Conservation (phyloP, 805 yeast species). For the Saccharomycopsis olivae region DNA sequence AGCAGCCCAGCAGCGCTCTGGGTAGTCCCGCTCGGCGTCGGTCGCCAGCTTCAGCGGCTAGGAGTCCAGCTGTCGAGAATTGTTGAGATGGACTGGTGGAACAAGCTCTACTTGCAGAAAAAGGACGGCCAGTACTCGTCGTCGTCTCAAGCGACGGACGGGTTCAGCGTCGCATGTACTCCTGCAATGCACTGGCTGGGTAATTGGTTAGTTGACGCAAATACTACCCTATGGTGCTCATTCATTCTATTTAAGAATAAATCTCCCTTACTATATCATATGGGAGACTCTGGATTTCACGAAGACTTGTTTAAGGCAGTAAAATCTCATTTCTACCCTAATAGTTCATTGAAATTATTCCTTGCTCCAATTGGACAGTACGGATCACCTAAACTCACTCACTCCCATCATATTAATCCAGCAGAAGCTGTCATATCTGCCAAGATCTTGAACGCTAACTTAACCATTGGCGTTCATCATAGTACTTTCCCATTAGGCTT, state of each 20-base stretch:
- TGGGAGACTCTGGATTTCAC: constrained; percentile 93
- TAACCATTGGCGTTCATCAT: constrained; percentile 88
- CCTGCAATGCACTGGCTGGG: constrained; percentile 99
- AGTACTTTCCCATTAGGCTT: constrained; percentile 88
- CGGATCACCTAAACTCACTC: constrained; percentile 70
- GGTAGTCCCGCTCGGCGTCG: constrained; percentile 82
- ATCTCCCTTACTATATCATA: constrained; percentile 72
- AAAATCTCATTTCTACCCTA: constrained; percentile 25
- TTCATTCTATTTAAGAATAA: constrained; percentile 59
- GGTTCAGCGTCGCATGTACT: constrained; percentile 72
- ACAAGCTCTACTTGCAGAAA: no score
- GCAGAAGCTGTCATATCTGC: constrained; percentile 62
- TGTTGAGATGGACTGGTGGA: constrained; percentile 93
- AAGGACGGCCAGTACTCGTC: no score
- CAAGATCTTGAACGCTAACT: constrained; percentile 47
- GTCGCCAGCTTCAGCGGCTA: constrained; percentile 36
- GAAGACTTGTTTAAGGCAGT: constrained; percentile 60
- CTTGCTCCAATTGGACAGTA: constrained; percentile 92
- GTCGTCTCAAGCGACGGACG: no score
- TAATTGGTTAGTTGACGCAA: constrained; percentile 67
- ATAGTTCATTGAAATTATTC: constrained; percentile 49
- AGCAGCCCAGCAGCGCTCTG: constrained; percentile 37
- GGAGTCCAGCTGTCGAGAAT: constrained; percentile 49
- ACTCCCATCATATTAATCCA: constrained; percentile 66
- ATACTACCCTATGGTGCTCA: constrained; percentile 82